These are phyloP conservation scores for Recurvomyces mirabilis DNA, from an alignment of 495 filamentous ascomycete species.

Conservation along the genomic window DNA sequence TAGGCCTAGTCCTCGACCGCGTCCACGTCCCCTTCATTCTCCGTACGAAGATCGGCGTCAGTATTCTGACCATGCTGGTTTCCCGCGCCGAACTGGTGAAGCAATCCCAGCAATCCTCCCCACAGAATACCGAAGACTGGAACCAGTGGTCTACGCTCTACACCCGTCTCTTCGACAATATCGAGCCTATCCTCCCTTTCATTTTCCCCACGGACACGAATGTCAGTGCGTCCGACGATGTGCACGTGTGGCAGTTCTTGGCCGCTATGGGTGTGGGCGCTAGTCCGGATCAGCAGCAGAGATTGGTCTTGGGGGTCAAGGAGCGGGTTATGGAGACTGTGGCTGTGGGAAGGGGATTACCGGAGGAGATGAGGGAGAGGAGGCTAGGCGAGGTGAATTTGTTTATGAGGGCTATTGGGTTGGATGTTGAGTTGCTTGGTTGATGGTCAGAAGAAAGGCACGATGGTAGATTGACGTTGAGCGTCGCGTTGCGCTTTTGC, in stretches of 20 bases:
- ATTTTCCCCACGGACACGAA: conserved; percentile 81
- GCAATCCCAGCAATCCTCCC: conserved; percentile 40
- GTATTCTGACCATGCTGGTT: conserved; percentile 87
- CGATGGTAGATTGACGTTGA: no score
- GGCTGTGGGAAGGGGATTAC: conserved; percentile 71
- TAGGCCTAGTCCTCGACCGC: conserved; percentile 72
- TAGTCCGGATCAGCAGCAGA: conserved; percentile 83
- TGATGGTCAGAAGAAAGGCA: no score
- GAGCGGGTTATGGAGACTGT: conserved; percentile 97
- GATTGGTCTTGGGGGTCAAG: conserved; percentile 90
- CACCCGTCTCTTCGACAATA: conserved; percentile 70
- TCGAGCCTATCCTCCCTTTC: conserved; percentile 69
- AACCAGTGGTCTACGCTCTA: conserved; percentile 66
- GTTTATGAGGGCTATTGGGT: conserved; percentile 94
- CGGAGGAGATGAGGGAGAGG: conserved; percentile 66
- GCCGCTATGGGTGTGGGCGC: conserved; percentile 88
- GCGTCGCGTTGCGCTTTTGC: no score
- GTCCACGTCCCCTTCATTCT: conserved; percentile 68
- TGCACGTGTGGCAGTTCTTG: conserved; percentile 96
- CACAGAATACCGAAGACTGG: conserved; percentile 53
- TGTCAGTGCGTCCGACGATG: conserved; percentile 45
- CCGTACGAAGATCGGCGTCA: conserved; percentile 72
- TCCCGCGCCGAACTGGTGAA: conserved; percentile 89
- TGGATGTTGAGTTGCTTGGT: conserved; percentile 89
- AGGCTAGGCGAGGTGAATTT: conserved; percentile 87